Percentiles rank a stretch among this genome's conserved stretches.
Evolutionary conservation across 257 asterid species (phyloP).

Genomic region (Gentiana dahurica): DNA sequence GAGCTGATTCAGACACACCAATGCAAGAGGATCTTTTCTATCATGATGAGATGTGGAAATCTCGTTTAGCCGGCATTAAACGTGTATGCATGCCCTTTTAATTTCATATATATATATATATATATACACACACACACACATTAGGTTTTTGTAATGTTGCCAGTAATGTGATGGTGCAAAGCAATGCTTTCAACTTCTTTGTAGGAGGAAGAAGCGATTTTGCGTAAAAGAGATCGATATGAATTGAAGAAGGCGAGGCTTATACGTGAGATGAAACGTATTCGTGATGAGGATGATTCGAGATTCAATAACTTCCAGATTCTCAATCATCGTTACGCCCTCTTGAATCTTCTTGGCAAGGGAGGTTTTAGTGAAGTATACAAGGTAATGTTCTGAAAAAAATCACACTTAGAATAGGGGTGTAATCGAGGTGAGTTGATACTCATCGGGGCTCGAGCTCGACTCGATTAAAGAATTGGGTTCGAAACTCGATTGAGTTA

Average conservation of each 20-base stretch:
- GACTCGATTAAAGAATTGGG: too few relatives aligned
- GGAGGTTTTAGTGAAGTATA: constrained; percentile 99
- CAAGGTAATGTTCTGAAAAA: constrained; percentile 40
- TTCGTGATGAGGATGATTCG: constrained; percentile 96
- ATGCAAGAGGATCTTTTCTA: constrained; percentile 69
- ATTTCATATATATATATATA: too few relatives aligned
- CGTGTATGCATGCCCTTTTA: constrained; percentile 44
- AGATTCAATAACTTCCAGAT: constrained; percentile 94
- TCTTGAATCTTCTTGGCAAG: constrained; percentile 90
- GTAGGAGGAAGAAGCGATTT: constrained; percentile 86
- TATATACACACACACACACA: too few relatives aligned
- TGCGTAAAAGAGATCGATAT: constrained; percentile 94
- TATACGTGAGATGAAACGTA: constrained; percentile 97
- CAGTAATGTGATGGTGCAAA: constrained; percentile 12
- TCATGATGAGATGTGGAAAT: constrained; percentile 86
- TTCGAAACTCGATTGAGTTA: too few relatives aligned
- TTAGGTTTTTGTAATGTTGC: too few relatives aligned
- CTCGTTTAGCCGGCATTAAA: constrained; percentile 90
- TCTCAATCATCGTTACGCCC: constrained; percentile 91
- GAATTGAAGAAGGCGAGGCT: constrained; percentile 94
- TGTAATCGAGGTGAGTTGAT: too few relatives aligned
- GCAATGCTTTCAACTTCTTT: constrained; percentile 12
- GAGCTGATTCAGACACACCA: constrained; percentile 59
- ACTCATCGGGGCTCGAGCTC: too few relatives aligned
- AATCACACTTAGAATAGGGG: too few relatives aligned